These are phyloP conservation scores for Starmerella potacharoeniae DNA, from an alignment of 805 yeast genomes.

Conservation along the genomic window DNA sequence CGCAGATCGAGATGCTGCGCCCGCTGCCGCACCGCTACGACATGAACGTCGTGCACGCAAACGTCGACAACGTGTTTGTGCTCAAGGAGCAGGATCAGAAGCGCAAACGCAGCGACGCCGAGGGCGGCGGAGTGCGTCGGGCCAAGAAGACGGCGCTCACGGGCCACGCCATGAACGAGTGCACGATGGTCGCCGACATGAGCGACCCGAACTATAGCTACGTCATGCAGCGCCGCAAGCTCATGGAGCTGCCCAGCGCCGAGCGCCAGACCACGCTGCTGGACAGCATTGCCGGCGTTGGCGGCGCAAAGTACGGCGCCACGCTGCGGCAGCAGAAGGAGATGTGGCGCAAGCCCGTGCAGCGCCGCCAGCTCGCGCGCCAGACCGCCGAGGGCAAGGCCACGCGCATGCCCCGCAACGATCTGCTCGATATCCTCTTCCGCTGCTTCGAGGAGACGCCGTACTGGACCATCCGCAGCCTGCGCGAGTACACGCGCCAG, in stretches of 20 bases:
- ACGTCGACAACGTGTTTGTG: slow-evolving; percentile 73
- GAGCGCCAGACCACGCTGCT: slow-evolving; percentile 57
- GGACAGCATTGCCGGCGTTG: slow-evolving; percentile 72
- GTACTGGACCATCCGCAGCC: slow-evolving; percentile 91
- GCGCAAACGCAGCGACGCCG: slow-evolving; percentile 27
- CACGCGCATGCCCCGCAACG: slow-evolving; percentile 86
- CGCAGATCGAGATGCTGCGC: slow-evolving; percentile 33
- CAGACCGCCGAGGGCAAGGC: slow-evolving; percentile 70
- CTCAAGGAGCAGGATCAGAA: slow-evolving; percentile 73
- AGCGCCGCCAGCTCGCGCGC: slow-evolving; percentile 26
- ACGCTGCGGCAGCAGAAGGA: slow-evolving; percentile 26
- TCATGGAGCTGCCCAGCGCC: slow-evolving; percentile 33
- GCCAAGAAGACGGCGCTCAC: slow-evolving; percentile 63
- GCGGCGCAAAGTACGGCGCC: slow-evolving; percentile 29
- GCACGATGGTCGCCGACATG: slow-evolving; percentile 72
- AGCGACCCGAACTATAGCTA: slow-evolving; percentile 58
- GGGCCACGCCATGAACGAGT: slow-evolving; percentile 88
- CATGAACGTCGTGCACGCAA: slow-evolving; percentile 60
- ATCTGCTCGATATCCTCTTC: slow-evolving; percentile 77
- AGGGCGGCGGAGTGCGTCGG: slow-evolving; percentile 7
- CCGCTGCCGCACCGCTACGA: slow-evolving; percentile 79
- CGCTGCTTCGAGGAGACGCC: slow-evolving; percentile 86
- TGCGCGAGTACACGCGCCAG: slow-evolving; percentile 87
- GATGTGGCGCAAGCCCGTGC: slow-evolving; percentile 21
- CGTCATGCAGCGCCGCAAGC: slow-evolving; percentile 46